Percentiles rank a stretch among this genome's conserved stretches.
These are phyloP conservation scores for Solanum aculeatissimum DNA, from an alignment of 305 asterid genomes.

Conservation along the genomic window DNA sequence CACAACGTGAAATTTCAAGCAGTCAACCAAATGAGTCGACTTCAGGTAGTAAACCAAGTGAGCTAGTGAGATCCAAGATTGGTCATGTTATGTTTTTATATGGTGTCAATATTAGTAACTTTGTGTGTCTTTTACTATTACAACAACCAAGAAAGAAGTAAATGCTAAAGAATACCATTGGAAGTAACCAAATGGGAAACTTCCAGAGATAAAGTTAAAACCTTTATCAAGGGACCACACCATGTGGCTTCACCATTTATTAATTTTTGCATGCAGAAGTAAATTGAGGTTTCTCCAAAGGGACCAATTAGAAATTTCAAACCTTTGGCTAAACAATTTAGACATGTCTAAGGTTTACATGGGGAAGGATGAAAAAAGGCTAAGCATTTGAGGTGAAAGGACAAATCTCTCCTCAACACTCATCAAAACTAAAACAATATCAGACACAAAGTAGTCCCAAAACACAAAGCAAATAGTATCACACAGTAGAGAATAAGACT, in stretches of 20 bases:
- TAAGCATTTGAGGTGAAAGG: too few relatives aligned
- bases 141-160: neutral
- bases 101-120: neutral
- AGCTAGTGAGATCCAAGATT: neutral
- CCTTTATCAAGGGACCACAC: neutral
- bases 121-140: neutral
- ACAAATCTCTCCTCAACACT: neutral
- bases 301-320: neutral
- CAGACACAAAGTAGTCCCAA: neutral
- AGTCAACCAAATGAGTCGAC: too few relatives aligned
- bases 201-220: neutral
- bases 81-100: neutral
- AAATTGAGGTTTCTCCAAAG: neutral
- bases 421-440: neutral
- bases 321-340: neutral
- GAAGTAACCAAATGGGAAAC: neutral
- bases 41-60: too few relatives aligned
- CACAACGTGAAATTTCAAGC: too few relatives aligned
- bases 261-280: neutral
- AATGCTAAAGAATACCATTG: neutral
- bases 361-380: too few relatives aligned
- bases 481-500: neutral
- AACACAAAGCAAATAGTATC: too few relatives aligned
- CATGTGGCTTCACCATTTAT: neutral
- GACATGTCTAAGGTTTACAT: neutral